A percentile compares a stretch with the other conserved stretches of the same genome.
phyloP scores from a whole-genome alignment of 306 rosid genomes.

The Castanea crenata region DNA sequence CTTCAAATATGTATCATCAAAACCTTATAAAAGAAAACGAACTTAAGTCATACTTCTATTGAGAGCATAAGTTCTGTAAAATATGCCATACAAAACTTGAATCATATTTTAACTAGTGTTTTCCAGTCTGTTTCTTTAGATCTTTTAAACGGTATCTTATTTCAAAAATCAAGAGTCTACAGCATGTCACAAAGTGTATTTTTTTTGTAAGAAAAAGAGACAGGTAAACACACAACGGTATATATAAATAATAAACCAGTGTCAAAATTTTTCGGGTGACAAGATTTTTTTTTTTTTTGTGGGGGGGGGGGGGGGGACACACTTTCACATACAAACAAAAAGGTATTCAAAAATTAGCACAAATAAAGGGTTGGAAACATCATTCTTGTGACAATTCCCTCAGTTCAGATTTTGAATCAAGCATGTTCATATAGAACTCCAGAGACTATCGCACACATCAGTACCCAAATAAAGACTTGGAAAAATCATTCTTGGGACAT shows the following conservation, averaged over 20 bases:
- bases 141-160: too few species aligned
- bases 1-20: not conserved
- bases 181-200: not conserved
- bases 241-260: not conserved
- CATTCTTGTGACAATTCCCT: not conserved
- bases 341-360: not conserved
- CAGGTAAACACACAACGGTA: not conserved
- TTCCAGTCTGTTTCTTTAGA: not conserved
- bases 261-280: not conserved
- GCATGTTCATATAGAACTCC: not conserved
- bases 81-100: not conserved
- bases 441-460: not conserved
- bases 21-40: not conserved
- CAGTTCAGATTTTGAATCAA: not conserved
- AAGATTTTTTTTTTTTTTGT: not conserved
- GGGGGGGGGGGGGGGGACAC: not conserved
- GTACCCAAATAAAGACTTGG: not conserved
- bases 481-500: not conserved
- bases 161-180: too few species aligned
- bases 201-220: too few species aligned
- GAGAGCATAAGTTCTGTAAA: not conserved
- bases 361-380: not conserved
- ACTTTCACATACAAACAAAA: not conserved
- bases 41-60: not conserved
- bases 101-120: not conserved